Evolutionary conservation across 169 alveolate species (phyloP), one percentile per base, ranked within the genome.

Genomic region (Cryptosporidium parvum): DNA sequence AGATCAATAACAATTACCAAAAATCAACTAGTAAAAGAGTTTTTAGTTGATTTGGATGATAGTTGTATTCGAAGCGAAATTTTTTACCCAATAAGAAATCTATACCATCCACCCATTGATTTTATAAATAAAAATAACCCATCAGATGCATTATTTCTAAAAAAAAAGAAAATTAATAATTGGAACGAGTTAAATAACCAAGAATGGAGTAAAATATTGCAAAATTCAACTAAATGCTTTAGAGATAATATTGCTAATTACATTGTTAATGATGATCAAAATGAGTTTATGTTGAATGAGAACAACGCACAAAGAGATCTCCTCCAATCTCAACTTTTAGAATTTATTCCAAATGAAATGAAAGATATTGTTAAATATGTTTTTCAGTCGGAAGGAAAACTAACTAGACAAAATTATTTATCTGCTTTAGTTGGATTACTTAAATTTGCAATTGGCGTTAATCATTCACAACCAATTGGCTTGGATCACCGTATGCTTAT

Each of bases 401-500:
- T 12, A 44, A 45, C 29, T 1, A 70, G 67, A 70, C 35, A 42
- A 44, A 14, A 65, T 26, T 37, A 29, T n/a, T 23, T 65, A n/a
- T 31, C 21, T 10, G 16, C 44, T 18, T 65, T 65, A 33, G 44
- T 26, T 4, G 51, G 51, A 29, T 65, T 18, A 10, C 48, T 29
- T 65, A 37, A 37, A 1, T 65, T 3, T 23, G 29, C 51, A 14
- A 65, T 21, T 3, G 51, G 48, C 0, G 29, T 35, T 37, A 51
- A 35, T 31, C 26, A 9, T 35, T 35, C 3, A 37, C 73, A 67
- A 67, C 10, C 45, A 1, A 33, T 67, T 8, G 48, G 48, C 48
- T 37, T 37, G 3, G 23, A 33, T 12, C 73, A 67, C 23, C 73
- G 51, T 67, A 67, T 67, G 26, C 84, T 70, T 21, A 70, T 70